Evolutionary conservation across 768 basidiomycete genomes (phyloP), one percentile per base, ranked within the genome.

Genomic region (Dioszegia crocea): DNA sequence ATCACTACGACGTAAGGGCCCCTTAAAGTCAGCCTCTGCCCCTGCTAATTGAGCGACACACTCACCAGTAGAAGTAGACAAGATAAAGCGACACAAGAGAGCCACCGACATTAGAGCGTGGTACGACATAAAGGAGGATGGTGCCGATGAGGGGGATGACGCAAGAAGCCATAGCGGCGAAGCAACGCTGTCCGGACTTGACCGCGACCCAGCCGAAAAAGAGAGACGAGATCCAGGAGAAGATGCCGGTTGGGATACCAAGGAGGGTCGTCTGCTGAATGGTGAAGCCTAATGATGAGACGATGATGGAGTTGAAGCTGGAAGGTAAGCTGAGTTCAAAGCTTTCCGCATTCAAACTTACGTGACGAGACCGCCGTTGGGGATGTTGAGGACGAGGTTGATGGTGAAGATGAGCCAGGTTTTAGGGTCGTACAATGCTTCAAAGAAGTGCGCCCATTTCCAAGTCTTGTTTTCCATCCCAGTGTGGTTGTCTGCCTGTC

Each of bases 341-440:
- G n/a, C n/a, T n/a, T n/a, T n/a, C n/a, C n/a, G n/a, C n/a, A n/a
- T n/a, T n/a, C n/a, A 27, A 21, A 33, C 30, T 4, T 27, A 39
- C 50, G 46, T 51, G 24, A 23, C 31, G 1, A 61, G 33, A 21
- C 63, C 66, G 46, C 63, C 62, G 29, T 67, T 73, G 40, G 68
- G 68, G 2, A 73, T 53, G 61, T 68, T 68, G 31, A 70, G 52
- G 21, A 56, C 38, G 24, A 70, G 40, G 40, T 63, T 66, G 61
- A 67, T 66, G 30, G 60, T 30, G 57, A 73, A 70, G 51, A 66
- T 52, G 12, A 73, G 40, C 61, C 65, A 71, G 1, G 67, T 64
- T 43, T 62, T 66, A n/a, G 62, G 51, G 51, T 73, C 71, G 5
- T 57, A 41, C 23, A 67, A 55, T 3, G 71, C 67, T 47, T 71